phyloP scores from a whole-genome alignment of 192 early-diverging fungal species.

The Spizellomyces sp. region DNA sequence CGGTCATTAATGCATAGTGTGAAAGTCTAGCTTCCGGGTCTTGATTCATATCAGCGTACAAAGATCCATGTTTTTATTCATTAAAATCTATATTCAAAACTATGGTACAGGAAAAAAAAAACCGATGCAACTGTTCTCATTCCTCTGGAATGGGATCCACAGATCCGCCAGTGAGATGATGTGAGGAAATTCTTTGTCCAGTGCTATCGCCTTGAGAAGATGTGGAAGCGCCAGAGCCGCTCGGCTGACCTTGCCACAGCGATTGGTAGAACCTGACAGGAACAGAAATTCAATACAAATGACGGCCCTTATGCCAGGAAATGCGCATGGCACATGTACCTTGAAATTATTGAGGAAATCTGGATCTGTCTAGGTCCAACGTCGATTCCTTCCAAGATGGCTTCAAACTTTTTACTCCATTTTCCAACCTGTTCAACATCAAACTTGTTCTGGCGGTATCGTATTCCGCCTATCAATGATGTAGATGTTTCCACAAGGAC shows the following conservation, averaged over 20 bases:
- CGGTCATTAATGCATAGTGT: too few species aligned
- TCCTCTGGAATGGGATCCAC: neutral
- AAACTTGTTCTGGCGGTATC: conserved; percentile 40
- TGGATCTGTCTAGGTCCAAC: conserved; percentile 39
- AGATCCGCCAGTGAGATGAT: neutral
- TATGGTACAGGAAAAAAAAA: too few species aligned
- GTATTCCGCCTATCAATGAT: conserved; percentile 40
- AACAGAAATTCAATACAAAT: neutral
- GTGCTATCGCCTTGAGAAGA: too few species aligned
- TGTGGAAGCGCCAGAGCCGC: too few species aligned
- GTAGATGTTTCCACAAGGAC: conserved; percentile 45
- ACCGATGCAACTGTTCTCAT: too few species aligned
- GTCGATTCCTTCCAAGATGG: conserved; percentile 53
- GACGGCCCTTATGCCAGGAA: neutral
- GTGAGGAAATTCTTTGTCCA: too few species aligned
- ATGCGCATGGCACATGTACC: conserved; percentile 32
- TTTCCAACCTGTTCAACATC: conserved; percentile 48
- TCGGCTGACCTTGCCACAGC: conserved; percentile 16
- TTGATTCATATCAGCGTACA: too few species aligned
- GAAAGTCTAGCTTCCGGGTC: too few species aligned
- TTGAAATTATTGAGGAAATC: conserved; percentile 52
- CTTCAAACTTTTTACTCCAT: conserved; percentile 50
- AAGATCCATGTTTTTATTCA: too few species aligned
- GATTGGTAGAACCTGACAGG: conserved; percentile 14
- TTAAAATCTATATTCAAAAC: too few species aligned